phyloP scores from a whole-genome alignment of 192 early-diverging fungal genomes.

The Coemansia sp. region DNA sequence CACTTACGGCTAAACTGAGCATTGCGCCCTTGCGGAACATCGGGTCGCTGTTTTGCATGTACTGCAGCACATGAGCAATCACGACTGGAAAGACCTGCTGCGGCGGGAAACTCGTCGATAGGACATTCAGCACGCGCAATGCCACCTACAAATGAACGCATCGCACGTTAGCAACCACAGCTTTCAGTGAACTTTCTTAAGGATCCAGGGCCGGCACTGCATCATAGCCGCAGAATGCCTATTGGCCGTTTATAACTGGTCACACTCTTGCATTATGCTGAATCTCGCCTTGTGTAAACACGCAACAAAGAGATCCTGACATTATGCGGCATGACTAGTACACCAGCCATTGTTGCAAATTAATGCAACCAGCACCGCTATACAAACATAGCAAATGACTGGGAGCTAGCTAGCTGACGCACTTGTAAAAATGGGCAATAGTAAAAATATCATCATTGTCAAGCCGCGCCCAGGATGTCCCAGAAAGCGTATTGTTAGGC shows the following conservation, averaged over 20 bases:
- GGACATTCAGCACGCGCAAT: slow-evolving; percentile 70
- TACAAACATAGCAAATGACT: background rate
- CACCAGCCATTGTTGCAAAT: slow-evolving; percentile 15
- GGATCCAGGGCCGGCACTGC: background rate
- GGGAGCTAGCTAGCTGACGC: background rate
- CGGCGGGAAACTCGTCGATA: slow-evolving; percentile 83
- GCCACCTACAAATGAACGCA: slow-evolving; percentile 49
- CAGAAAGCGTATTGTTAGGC: background rate
- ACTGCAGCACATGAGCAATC: slow-evolving; percentile 68
- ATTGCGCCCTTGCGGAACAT: slow-evolving; percentile 81
- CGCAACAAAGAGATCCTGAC: slow-evolving; percentile 1
- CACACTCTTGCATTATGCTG: background rate
- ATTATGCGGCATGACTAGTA: slow-evolving; percentile 6
- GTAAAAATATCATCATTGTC: no score
- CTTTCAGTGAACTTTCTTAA: background rate
- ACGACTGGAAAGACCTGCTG: slow-evolving; percentile 84
- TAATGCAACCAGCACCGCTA: slow-evolving; percentile 14
- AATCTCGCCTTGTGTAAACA: background rate
- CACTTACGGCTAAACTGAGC: slow-evolving; percentile 75
- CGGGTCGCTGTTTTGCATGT: slow-evolving; percentile 77
- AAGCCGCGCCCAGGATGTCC: background rate
- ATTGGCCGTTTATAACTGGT: background rate
- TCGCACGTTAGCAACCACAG: background rate
- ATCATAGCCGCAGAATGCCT: background rate
- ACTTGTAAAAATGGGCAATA: slow-evolving; percentile 1